Conservation (phyloP, 78 protist species). For the Emiliania huxleyi region DNA sequence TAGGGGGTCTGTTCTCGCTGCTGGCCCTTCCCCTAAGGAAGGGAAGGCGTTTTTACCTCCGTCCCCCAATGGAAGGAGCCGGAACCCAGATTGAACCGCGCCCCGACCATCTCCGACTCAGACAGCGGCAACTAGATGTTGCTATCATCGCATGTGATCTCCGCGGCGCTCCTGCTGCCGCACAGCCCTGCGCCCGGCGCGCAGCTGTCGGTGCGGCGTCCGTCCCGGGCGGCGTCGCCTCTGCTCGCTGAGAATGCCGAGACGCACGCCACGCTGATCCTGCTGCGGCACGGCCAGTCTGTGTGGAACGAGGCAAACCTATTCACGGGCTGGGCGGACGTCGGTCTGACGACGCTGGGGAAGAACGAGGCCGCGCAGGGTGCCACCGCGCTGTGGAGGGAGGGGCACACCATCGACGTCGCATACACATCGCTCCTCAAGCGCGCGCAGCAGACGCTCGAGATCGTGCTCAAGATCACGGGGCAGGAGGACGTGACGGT, state of each 20-base stretch:
- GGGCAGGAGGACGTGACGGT: conserved; percentile 14
- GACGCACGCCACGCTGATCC: neutral
- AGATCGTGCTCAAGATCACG: conserved; percentile 7
- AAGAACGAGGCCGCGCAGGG: conserved; percentile 30
- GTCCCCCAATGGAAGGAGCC: too few relatives aligned
- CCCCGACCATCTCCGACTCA: too few relatives aligned
- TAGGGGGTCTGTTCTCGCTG: too few relatives aligned
- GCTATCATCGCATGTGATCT: too few relatives aligned
- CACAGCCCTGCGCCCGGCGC: too few relatives aligned
- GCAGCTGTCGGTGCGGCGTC: too few relatives aligned
- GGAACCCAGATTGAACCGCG: too few relatives aligned
- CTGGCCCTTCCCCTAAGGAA: too few relatives aligned
- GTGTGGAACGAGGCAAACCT: conserved; percentile 47
- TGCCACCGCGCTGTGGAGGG: neutral
- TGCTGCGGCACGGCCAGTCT: conserved; percentile 31
- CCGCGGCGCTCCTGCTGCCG: too few relatives aligned
- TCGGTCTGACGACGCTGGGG: neutral
- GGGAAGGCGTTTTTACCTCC: too few relatives aligned
- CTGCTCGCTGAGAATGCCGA: neutral
- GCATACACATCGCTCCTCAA: neutral
- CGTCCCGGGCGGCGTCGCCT: too few relatives aligned
- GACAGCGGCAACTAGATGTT: too few relatives aligned
- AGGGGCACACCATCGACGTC: neutral
- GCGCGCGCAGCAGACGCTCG: conserved; percentile 60
- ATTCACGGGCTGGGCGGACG: conserved; percentile 58